These are phyloP conservation scores for Linderina pennispora DNA, from an alignment of 192 early-diverging fungal genomes.

Conservation along the genomic window DNA sequence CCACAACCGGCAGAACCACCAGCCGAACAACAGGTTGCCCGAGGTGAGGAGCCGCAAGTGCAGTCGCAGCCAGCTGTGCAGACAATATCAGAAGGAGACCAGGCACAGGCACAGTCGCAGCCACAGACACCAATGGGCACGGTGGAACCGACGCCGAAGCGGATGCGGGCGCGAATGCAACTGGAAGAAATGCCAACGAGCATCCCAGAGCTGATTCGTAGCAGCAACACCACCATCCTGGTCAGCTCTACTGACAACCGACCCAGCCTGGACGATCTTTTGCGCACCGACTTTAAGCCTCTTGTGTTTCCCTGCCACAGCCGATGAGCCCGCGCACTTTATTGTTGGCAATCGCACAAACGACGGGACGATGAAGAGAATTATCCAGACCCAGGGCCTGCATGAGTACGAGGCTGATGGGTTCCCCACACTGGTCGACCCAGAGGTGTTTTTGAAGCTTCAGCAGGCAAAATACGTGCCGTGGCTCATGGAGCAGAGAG, in stretches of 20 bases:
- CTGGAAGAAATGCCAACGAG: too few species aligned
- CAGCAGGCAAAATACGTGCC: conserved; percentile 4
- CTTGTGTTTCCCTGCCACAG: neutral
- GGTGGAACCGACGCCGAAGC: too few species aligned
- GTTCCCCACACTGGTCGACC: conserved; percentile 12
- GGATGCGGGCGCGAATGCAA: too few species aligned
- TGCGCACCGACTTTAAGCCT: neutral
- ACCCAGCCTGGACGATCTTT: neutral
- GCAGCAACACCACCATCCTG: neutral
- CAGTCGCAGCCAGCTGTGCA: too few species aligned
- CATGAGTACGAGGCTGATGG: conserved; percentile 14
- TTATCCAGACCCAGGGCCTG: neutral
- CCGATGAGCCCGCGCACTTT: neutral
- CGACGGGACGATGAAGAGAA: neutral
- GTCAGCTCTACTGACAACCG: neutral
- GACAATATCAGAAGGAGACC: too few species aligned
- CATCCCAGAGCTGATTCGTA: too few species aligned
- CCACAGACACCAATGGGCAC: too few species aligned
- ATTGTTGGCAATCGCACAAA: neutral
- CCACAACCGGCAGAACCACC: too few species aligned
- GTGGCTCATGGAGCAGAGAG: neutral
- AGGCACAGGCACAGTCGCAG: too few species aligned
- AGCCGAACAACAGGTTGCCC: too few species aligned
- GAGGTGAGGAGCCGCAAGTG: too few species aligned
- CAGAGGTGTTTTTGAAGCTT: conserved; percentile 8